Evolutionary conservation across 495 filamentous ascomycete genomes (phyloP), one percentile per base, ranked within the genome.

Genomic region (Neurospora africana): DNA sequence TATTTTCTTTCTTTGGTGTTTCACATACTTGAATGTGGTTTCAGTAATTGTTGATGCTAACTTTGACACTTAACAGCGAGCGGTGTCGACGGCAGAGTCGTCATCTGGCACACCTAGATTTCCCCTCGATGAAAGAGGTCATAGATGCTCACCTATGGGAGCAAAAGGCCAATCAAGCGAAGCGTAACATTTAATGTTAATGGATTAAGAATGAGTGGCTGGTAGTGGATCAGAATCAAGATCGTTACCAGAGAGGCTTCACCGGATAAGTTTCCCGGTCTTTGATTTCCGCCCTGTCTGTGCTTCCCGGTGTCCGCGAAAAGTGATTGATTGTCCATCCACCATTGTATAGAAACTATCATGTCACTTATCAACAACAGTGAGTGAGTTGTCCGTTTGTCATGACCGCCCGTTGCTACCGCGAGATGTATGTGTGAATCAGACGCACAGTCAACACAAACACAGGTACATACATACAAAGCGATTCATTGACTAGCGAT

Each of bases 1-100:
- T 87, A 72, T 13, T 69, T 67, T 43, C 40, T 40, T 65, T 61
- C 68, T 30, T 39, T 73, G 44, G 41, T 69, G 68, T 44, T 41
- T 72, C 19, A 13, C 15, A 19, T 19, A 7, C 39, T 19, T 41
- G 68, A 19, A n/a, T 44, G 11, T 47, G 11, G 30, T 75, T 73
- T 65, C 68, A 53, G 74, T 3, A 23, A n/a, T 39, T 9, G 73
- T 23, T 43, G 13, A 35, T 70, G 76, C 85, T 88, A 84, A 88
- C 74, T 70, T 70, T 78, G 11, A 27, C 21, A 58, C 36, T 33
- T 4, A 15, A 75, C 76, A 95, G 92, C 93, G 69, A 97, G 91
- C 79, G 94, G 94, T 71, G 94, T 98, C 68, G 95, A 99, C 82
- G 95, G 95, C 70, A 90, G 96, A 82, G 86, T 98, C 72, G 96